phyloP scores from a whole-genome alignment of 805 yeast species.

The Suhomyces sp. region DNA sequence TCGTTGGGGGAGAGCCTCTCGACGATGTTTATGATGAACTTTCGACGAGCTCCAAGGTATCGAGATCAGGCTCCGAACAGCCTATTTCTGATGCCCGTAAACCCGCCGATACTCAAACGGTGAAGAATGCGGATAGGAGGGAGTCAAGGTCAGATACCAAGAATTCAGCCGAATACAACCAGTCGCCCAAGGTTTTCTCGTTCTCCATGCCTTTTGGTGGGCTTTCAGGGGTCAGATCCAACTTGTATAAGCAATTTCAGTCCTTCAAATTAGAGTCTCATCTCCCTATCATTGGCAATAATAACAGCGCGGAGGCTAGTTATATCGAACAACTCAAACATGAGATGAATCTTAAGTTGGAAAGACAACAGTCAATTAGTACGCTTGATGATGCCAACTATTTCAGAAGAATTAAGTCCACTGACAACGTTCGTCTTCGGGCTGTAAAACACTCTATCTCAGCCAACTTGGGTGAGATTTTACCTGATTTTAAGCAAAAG shows the following conservation, averaged over 20 bases:
- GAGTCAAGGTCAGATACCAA: too few relatives aligned
- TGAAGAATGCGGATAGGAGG: too few relatives aligned
- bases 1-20: slow-evolving; percentile 51
- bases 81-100: slow-evolving; percentile 15
- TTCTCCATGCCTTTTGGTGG: slow-evolving; percentile 63
- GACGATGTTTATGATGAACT: slow-evolving; percentile 10
- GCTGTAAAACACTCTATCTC: slow-evolving; percentile 68
- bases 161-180: slow-evolving; percentile 13
- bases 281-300: slow-evolving; percentile 20
- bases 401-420: slow-evolving; percentile 53
- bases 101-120: slow-evolving; percentile 11
- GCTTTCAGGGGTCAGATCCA: slow-evolving; percentile 25
- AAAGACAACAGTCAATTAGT: slow-evolving; percentile 55
- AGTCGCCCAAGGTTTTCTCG: slow-evolving; percentile 45
- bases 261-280: slow-evolving; percentile 21
- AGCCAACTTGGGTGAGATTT: slow-evolving; percentile 45
- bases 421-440: slow-evolving; percentile 64
- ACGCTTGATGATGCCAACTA: slow-evolving; percentile 64
- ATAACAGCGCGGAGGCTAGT: slow-evolving; percentile 9
- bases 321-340: slow-evolving; percentile 20
- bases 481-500: slow-evolving; percentile 29
- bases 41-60: slow-evolving; percentile 10
- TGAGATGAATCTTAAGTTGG: slow-evolving; percentile 41
- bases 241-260: slow-evolving; percentile 27
- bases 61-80: too few relatives aligned